Conservation (phyloP, 192 early-diverging fungal genomes). For the Entophlyctis luteolus region DNA sequence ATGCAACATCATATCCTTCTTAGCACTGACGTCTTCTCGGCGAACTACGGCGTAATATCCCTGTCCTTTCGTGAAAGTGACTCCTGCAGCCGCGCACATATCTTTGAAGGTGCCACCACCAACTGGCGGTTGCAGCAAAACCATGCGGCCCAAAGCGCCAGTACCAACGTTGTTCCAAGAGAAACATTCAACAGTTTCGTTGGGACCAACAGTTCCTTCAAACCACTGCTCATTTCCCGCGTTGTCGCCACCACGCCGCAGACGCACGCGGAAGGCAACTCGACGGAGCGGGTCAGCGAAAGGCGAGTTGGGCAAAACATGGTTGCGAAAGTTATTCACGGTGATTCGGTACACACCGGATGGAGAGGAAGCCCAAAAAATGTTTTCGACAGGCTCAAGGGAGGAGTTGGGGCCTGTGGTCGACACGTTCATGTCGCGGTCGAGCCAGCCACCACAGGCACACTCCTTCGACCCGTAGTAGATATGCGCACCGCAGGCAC, state of each 20-base stretch:
- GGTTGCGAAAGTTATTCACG: neutral
- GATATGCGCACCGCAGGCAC: neutral
- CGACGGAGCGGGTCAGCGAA: neutral
- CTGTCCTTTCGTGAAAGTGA: neutral
- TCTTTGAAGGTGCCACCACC: neutral
- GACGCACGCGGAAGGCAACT: too few species aligned
- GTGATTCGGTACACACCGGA: neutral
- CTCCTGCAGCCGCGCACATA: neutral
- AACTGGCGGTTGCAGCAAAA: neutral
- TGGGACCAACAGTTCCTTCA: neutral
- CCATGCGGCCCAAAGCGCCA: neutral
- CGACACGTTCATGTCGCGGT: neutral
- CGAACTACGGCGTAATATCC: neutral
- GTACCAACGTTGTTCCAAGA: neutral
- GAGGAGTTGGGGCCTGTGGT: neutral
- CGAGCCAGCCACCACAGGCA: neutral
- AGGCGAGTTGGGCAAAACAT: neutral
- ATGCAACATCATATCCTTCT: slow-evolving; percentile 6
- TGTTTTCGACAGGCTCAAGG: neutral
- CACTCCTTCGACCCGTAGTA: neutral
- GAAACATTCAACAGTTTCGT: neutral
- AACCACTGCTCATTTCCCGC: neutral
- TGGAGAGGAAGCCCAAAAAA: neutral
- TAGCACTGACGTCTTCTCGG: neutral
- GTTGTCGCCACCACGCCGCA: too few species aligned